phyloP scores from a whole-genome alignment of 2,329 filamentous ascomycete genomes.

The Aspergillus sp. region DNA sequence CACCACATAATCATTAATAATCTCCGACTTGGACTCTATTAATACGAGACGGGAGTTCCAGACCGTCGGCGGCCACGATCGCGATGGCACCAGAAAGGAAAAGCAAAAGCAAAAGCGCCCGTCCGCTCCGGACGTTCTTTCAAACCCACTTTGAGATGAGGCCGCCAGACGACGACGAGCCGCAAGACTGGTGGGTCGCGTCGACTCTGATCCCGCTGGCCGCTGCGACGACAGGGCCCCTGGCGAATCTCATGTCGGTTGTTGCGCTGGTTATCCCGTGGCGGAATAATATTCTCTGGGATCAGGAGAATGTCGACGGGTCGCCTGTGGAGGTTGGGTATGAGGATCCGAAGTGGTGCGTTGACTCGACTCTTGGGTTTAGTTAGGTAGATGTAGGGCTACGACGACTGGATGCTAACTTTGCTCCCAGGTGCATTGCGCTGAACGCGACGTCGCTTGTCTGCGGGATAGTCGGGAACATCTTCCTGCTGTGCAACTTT shows the following conservation, averaged over 20 bases:
- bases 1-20: background rate
- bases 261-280: slow-evolving; percentile 82
- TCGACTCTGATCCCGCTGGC: slow-evolving; percentile 70
- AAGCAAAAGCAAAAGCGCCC: background rate
- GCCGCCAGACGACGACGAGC: slow-evolving; percentile 48
- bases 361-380: background rate
- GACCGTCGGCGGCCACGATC: background rate
- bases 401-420: background rate
- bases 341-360: slow-evolving; percentile 72
- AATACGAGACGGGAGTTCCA: background rate
- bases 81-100: too few relatives aligned
- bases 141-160: slow-evolving; percentile 37
- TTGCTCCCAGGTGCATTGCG: slow-evolving; percentile 63
- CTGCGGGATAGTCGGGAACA: slow-evolving; percentile 76
- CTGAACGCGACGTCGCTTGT: slow-evolving; percentile 79
- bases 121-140: background rate
- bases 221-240: slow-evolving; percentile 80
- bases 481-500: slow-evolving; percentile 86
- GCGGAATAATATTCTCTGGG: slow-evolving; percentile 61
- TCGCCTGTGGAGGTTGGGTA: slow-evolving; percentile 58
- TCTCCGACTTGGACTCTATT: background rate
- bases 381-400: background rate
- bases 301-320: slow-evolving; percentile 52
- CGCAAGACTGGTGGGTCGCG: slow-evolving; percentile 55
- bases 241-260: slow-evolving; percentile 87